phyloP scores from a whole-genome alignment of 2,329 filamentous ascomycete species.

The Zymoseptoria brevis region DNA sequence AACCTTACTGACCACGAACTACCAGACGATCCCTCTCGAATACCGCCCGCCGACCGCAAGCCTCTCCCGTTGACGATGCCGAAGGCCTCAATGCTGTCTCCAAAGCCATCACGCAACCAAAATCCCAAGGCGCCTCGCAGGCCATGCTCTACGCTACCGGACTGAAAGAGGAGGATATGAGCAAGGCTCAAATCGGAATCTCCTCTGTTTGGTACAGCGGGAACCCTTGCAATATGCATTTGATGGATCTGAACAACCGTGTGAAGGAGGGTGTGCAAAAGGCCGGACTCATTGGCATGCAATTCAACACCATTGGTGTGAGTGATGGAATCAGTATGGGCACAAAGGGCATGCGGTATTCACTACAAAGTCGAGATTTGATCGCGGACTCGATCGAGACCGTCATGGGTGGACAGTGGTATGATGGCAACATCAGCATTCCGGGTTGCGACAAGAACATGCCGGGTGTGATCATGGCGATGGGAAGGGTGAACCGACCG shows the following conservation, averaged over 20 bases:
- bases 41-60: slow-evolving; percentile 15
- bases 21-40: slow-evolving; percentile 16
- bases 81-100: slow-evolving; percentile 72
- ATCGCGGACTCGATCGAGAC: slow-evolving; percentile 99
- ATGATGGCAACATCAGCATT: slow-evolving; percentile 93
- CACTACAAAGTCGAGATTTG: slow-evolving; percentile 75
- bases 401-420: slow-evolving; percentile 98
- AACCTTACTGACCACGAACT: slow-evolving; percentile 1
- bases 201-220: slow-evolving; percentile 97
- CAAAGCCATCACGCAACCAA: slow-evolving; percentile 81
- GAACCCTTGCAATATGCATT: slow-evolving; percentile 99
- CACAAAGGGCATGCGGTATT: slow-evolving; percentile 89
- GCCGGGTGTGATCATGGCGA: slow-evolving; percentile 67
- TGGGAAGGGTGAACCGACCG: slow-evolving; percentile 89
- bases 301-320: slow-evolving; percentile 98
- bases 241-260: slow-evolving; percentile 77
- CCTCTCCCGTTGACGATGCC: slow-evolving; percentile 18
- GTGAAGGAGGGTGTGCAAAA: slow-evolving; percentile 65
- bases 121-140: slow-evolving; percentile 95
- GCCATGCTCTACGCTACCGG: slow-evolving; percentile 98
- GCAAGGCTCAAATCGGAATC: slow-evolving; percentile 95
- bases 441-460: slow-evolving; percentile 99
- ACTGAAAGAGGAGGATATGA: slow-evolving; percentile 75
- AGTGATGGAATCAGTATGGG: slow-evolving; percentile 98
- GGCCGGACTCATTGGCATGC: slow-evolving; percentile 77